Evolutionary conservation across 495 filamentous ascomycete genomes (phyloP), one percentile per base, ranked within the genome.

Genomic region (Rostrohypoxylon terebratum): DNA sequence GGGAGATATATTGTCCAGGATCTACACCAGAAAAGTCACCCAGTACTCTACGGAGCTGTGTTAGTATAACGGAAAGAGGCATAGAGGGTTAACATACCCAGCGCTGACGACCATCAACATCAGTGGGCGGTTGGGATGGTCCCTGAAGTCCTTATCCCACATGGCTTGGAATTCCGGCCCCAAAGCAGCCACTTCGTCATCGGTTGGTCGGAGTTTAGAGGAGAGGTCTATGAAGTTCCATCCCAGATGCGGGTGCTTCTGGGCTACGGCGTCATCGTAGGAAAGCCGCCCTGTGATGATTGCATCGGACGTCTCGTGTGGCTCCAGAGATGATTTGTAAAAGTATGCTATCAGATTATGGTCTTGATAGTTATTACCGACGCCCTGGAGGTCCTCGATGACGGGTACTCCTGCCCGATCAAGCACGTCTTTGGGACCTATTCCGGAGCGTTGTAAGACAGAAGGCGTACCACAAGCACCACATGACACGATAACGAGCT

Each of bases 401-500:
- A 81, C 21, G 6, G 75, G 72, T 63, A 82, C 67, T 16, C 76
- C 74, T 7, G 80, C 80, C 38, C 66, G 61, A 38, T 79, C 34
- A 9, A 86, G 77, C 13, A 83, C 47, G 1, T 77, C 69, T 2
- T 66, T 74, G 14, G 66, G 66, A 20, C 89, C 89, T 50, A 92
- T 76, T 10, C 90, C 89, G 0, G 90, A 92, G 0, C 89, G 82
- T 71, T 92, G 89, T 9, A 91, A 81, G 1, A 92, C 75, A 1
- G 79, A 75, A 4, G 90, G 88, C 0, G 89, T 84, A 13, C 85
- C 82, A 18, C 86, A 79, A 9, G 85, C 73, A 8, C 90, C 90
- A n/a, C 84, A 85, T 1, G 89, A 87, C 0, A 90, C 69, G 45
- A 92, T 83, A 1, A 91, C 86, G 3, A 81, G 71, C 59, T 79